Percentiles rank a stretch among this genome's conserved stretches.
Evolutionary conservation across 2,329 filamentous ascomycete genomes (phyloP).

Genomic region (Clonostachys solani): DNA sequence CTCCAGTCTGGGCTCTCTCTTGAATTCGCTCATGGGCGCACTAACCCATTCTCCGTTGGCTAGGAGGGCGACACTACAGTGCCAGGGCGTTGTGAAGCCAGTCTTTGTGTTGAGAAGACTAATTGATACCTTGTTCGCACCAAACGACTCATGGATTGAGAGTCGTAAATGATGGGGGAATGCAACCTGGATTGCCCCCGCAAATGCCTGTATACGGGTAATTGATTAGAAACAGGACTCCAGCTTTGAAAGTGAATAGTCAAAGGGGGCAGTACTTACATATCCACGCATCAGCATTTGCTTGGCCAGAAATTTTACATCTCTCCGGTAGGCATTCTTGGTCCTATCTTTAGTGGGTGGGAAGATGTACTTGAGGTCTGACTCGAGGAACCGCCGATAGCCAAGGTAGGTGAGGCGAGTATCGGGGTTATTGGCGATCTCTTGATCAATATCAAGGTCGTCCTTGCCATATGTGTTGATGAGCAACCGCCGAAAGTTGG

Average conservation of each 20-base stretch:
- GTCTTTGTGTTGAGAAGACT: constrained; percentile 19
- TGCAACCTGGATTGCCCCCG: constrained; percentile 13
- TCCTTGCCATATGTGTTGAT: constrained; percentile 14
- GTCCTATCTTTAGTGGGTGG: constrained; percentile 10
- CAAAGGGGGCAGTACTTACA: constrained; percentile 1
- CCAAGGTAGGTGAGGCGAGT: constrained; percentile 20
- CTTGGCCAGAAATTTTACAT: constrained; percentile 19
- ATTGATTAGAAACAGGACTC: no score
- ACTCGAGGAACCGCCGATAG: constrained; percentile 19
- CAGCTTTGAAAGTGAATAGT: no score
- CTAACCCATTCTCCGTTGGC: constrained; percentile 15
- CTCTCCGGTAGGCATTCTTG: constrained; percentile 13
- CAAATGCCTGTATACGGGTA: constrained; percentile 9
- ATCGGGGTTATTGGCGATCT: constrained; percentile 18
- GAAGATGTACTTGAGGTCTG: constrained; percentile 19
- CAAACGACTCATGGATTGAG: constrained; percentile 20
- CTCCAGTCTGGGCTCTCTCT: constrained; percentile 11
- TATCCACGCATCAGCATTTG: constrained; percentile 22
- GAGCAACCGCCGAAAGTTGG: constrained; percentile 18
- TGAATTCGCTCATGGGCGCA: constrained; percentile 16
- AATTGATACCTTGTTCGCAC: constrained; percentile 17
- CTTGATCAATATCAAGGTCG: constrained; percentile 17
- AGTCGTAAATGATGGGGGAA: constrained; percentile 19
- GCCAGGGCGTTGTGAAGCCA: constrained; percentile 23
- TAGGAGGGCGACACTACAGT: constrained; percentile 15